Conservation (phyloP, 2,329 filamentous ascomycete species). For the Fusarium dimerum region DNA sequence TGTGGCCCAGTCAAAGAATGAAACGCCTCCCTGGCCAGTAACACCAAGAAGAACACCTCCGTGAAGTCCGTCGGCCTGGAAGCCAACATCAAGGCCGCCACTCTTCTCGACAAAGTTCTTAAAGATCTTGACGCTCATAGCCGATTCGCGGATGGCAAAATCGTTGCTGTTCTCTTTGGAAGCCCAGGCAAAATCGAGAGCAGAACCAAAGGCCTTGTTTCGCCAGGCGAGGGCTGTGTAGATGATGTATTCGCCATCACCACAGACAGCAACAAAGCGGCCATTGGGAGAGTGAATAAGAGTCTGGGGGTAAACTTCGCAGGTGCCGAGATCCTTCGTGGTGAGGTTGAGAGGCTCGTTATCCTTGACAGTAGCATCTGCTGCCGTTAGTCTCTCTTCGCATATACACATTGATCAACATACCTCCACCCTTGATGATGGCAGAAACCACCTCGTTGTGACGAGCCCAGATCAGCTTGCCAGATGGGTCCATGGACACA, state of each 20-base stretch:
- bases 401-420: conserved; percentile 22
- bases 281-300: conserved; percentile 95
- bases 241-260: conserved; percentile 98
- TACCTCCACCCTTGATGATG: conserved; percentile 85
- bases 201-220: conserved; percentile 96
- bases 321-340: conserved; percentile 92
- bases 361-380: conserved; percentile 81
- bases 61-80: conserved; percentile 87
- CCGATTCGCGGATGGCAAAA: conserved; percentile 93
- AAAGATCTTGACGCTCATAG: conserved; percentile 94
- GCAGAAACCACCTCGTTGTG: conserved; percentile 95
- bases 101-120: conserved; percentile 95
- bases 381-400: conserved; percentile 28
- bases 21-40: conserved; percentile 90
- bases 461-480: conserved; percentile 94
- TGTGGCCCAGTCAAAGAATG: conserved; percentile 94
- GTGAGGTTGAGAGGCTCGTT: conserved; percentile 82
- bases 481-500: conserved; percentile 94
- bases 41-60: conserved; percentile 91
- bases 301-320: conserved; percentile 95
- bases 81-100: conserved; percentile 88
- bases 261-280: conserved; percentile 77
- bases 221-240: conserved; percentile 96
- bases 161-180: conserved; percentile 98
- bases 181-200: conserved; percentile 95